Percentiles rank a stretch among this genome's conserved stretches.
These are phyloP conservation scores for Leccinum arenicola DNA, from an alignment of 768 basidiomycete genomes.

Conservation along the genomic window DNA sequence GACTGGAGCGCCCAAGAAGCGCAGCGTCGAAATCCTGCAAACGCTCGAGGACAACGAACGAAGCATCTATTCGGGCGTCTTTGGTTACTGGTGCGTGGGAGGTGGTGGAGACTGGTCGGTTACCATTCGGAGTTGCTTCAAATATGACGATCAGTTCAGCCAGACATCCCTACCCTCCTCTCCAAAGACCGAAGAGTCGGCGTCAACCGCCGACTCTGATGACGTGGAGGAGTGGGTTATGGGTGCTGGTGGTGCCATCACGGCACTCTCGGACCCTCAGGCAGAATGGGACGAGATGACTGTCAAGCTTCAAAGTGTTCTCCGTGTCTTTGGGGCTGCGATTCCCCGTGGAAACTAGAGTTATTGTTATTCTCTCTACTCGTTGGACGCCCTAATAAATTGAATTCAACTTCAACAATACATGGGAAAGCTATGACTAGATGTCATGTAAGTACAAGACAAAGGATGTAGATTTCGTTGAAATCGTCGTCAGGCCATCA, in stretches of 20 bases:
- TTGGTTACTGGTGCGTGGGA: slow-evolving; percentile 89
- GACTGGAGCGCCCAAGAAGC: slow-evolving; percentile 96
- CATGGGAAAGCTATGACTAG: neutral
- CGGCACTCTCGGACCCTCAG: slow-evolving; percentile 81
- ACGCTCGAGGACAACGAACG: slow-evolving; percentile 70
- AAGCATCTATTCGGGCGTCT: slow-evolving; percentile 86
- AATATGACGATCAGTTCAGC: slow-evolving; percentile 44
- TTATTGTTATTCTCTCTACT: neutral
- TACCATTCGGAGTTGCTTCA: slow-evolving; percentile 90
- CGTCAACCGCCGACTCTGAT: slow-evolving; percentile 11
- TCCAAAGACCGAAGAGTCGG: slow-evolving; percentile 5
- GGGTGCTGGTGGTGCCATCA: slow-evolving; percentile 96
- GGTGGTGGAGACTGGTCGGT: slow-evolving; percentile 93
- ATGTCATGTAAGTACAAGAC: neutral
- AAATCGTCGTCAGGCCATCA: slow-evolving; percentile 55
- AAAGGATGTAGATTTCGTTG: neutral
- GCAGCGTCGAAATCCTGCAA: slow-evolving; percentile 87
- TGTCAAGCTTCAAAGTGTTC: slow-evolving; percentile 78
- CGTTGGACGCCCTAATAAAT: slow-evolving; percentile 4
- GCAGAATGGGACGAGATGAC: slow-evolving; percentile 95
- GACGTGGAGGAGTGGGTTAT: slow-evolving; percentile 63
- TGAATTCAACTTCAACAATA: slow-evolving; percentile 39
- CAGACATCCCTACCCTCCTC: slow-evolving; percentile 11
- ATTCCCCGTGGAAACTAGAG: slow-evolving; percentile 22
- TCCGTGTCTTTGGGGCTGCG: slow-evolving; percentile 55